A percentile compares a stretch with the other conserved stretches of the same genome.
phyloP scores from a whole-genome alignment of 2,329 filamentous ascomycete species.

The Monosporascus sp. region DNA sequence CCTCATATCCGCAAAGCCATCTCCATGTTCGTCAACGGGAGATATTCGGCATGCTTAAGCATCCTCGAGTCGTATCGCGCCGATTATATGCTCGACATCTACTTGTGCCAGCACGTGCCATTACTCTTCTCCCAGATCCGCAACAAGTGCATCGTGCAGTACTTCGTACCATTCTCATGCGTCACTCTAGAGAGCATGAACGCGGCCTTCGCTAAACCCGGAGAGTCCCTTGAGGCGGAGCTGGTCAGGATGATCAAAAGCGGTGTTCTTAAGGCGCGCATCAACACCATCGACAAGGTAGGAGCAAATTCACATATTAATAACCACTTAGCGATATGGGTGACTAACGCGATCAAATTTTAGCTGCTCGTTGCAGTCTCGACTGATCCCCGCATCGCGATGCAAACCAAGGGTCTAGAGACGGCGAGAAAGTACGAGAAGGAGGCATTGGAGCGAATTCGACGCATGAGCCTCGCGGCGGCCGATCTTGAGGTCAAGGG shows the following conservation, averaged over 20 bases:
- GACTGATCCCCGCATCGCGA: slow-evolving; percentile 57
- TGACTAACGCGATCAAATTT: slow-evolving; percentile 9
- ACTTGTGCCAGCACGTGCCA: slow-evolving; percentile 69
- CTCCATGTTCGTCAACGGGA: slow-evolving; percentile 79
- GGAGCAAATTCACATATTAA: neutral
- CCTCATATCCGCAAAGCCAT: slow-evolving; percentile 92
- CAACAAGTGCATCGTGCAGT: slow-evolving; percentile 88
- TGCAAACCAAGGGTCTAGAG: slow-evolving; percentile 65
- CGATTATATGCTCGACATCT: slow-evolving; percentile 87
- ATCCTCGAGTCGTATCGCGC: slow-evolving; percentile 75
- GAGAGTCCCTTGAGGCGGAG: slow-evolving; percentile 64
- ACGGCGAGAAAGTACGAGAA: slow-evolving; percentile 67
- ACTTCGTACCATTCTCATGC: slow-evolving; percentile 83
- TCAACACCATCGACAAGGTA: slow-evolving; percentile 77
- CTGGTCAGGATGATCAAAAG: slow-evolving; percentile 71
- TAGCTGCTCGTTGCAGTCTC: slow-evolving; percentile 69
- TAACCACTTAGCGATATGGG: no score
- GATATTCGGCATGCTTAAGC: slow-evolving; percentile 78
- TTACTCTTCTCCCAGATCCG: slow-evolving; percentile 70
- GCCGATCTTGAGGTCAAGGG: slow-evolving; percentile 67
- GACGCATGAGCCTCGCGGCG: slow-evolving; percentile 69
- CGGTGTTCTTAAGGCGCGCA: slow-evolving; percentile 67
- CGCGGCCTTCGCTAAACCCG: slow-evolving; percentile 63
- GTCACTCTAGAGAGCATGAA: slow-evolving; percentile 78
- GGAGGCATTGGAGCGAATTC: slow-evolving; percentile 68